Evolutionary conservation across 1,284 basidiomycete genomes (phyloP).

Genomic region (Vanrija sp.): DNA sequence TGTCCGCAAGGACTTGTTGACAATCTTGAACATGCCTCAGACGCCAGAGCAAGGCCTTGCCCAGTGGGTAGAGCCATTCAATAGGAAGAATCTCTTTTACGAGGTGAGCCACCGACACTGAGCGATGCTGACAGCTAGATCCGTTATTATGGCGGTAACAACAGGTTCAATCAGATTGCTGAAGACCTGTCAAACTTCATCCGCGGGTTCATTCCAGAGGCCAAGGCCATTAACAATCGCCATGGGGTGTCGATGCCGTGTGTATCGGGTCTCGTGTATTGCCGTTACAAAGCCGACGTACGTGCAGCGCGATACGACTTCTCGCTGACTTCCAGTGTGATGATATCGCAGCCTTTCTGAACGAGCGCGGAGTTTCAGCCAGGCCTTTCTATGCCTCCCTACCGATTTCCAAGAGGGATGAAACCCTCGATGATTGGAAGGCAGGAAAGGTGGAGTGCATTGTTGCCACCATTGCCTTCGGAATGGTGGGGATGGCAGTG

Average conservation of each 20-base stretch:
- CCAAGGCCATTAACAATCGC: conserved; percentile 17
- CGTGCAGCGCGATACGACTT: background rate
- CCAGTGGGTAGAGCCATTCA: conserved; percentile 70
- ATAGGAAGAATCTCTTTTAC: conserved; percentile 74
- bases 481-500: conserved; percentile 52
- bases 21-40: conserved; percentile 58
- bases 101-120: conserved; percentile 53
- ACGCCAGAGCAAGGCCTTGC: conserved; percentile 53
- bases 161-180: conserved; percentile 1
- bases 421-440: conserved; percentile 60
- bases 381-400: conserved; percentile 69
- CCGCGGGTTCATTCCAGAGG: conserved; percentile 27
- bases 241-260: conserved; percentile 41
- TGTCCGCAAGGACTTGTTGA: conserved; percentile 68
- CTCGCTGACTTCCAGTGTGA: conserved; percentile 8
- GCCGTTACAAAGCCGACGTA: conserved; percentile 52
- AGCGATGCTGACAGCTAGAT: background rate
- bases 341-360: conserved; percentile 58
- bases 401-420: conserved; percentile 53
- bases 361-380: conserved; percentile 63
- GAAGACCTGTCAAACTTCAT: conserved; percentile 65
- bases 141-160: conserved; percentile 1
- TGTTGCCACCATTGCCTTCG: conserved; percentile 72
- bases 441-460: conserved; percentile 47
- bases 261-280: conserved; percentile 77